phyloP scores from a whole-genome alignment of 1,139 yeast species.

The Geotrichum siamense region DNA sequence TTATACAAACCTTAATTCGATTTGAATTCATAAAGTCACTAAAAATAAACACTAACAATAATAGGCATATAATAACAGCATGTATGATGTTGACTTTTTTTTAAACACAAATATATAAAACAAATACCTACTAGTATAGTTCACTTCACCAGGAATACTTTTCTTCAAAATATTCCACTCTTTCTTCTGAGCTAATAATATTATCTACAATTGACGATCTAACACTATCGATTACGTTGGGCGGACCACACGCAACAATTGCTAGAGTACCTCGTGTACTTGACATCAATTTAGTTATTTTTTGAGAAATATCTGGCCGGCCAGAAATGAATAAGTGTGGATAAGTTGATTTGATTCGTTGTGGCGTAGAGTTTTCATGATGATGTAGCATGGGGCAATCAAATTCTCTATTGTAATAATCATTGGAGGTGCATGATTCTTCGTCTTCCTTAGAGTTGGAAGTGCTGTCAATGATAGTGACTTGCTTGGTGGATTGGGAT shows the following conservation, averaged over 20 bases:
- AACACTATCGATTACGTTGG: constrained; percentile 36
- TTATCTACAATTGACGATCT: constrained; percentile 33
- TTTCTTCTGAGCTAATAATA: constrained; percentile 25
- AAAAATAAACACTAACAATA: no score
- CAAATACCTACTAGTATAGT: not conserved
- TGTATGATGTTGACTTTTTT: no score
- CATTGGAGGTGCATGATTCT: not conserved
- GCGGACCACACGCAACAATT: constrained; percentile 43
- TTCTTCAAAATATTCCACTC: constrained; percentile 38
- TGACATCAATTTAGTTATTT: constrained; percentile 37
- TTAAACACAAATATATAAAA: no score
- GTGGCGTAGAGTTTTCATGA: not conserved
- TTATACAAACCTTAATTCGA: no score
- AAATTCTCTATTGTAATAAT: no score
- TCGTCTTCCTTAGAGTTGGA: constrained; percentile 14
- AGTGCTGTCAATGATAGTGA: no score
- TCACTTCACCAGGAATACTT: constrained; percentile 36
- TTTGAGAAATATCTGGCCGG: constrained; percentile 40
- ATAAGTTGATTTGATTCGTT: not conserved
- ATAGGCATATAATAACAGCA: no score
- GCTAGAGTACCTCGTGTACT: constrained; percentile 26
- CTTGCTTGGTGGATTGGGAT: constrained; percentile 14
- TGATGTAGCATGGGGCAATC: no score
- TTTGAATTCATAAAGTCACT: no score
- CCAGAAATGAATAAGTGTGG: constrained; percentile 27